Evolutionary conservation across 2,329 filamentous ascomycete genomes (phyloP).

Genomic region (Diaporthe nobilis): DNA sequence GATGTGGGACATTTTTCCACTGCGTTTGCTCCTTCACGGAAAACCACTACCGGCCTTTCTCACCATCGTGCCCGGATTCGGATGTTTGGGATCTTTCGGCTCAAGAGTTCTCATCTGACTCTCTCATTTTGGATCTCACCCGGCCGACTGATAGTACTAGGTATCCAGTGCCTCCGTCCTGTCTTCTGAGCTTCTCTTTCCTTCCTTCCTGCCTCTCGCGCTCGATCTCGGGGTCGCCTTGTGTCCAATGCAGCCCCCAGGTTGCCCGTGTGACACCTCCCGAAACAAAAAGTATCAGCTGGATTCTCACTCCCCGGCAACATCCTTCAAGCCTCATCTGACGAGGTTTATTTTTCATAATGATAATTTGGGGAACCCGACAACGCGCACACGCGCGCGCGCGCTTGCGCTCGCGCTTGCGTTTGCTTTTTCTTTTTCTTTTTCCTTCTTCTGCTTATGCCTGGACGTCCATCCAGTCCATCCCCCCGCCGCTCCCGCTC

Average conservation of each 20-base stretch:
- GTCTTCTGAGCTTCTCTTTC: no score
- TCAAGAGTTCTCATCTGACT: not conserved
- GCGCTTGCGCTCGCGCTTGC: not conserved
- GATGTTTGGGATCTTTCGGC: not conserved
- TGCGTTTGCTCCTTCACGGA: not conserved
- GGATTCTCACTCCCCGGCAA: conserved; percentile 10
- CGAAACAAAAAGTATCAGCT: conserved; percentile 20
- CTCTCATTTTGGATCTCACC: conserved; percentile 13
- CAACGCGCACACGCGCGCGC: not conserved
- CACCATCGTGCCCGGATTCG: not conserved
- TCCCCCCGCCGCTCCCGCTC: conserved; percentile 1
- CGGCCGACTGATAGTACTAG: not conserved
- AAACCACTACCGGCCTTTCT: not conserved
- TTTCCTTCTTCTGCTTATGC: not conserved
- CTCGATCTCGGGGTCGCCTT: not conserved
- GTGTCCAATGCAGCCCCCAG: not conserved
- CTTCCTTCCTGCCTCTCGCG: not conserved
- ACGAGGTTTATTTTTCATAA: not conserved
- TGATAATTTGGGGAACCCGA: conserved; percentile 12
- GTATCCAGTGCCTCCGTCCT: not conserved
- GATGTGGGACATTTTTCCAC: not conserved
- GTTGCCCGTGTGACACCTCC: conserved; percentile 10
- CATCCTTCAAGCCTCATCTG: conserved; percentile 31
- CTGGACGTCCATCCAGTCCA: conserved; percentile 35
- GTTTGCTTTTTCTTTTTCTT: not conserved